These are phyloP conservation scores for Hypoxylon intermedium DNA, from an alignment of 495 filamentous ascomycete genomes.

Conservation along the genomic window DNA sequence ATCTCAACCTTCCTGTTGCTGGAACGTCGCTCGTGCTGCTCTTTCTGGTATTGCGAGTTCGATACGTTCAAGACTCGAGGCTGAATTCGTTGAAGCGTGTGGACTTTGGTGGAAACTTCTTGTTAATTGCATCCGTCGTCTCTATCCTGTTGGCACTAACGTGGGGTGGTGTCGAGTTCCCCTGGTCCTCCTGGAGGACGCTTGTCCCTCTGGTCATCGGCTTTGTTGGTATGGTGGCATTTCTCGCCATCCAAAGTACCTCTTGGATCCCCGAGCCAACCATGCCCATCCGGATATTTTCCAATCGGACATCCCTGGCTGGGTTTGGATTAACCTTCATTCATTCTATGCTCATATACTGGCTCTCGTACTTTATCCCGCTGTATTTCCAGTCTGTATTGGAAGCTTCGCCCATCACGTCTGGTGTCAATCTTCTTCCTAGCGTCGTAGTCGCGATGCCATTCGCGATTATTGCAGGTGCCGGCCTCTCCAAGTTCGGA, in stretches of 20 bases:
- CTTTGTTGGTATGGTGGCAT: not conserved
- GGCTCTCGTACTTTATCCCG: conserved; percentile 64
- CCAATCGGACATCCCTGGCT: conserved; percentile 61
- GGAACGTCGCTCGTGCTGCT: not conserved
- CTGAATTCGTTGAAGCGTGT: not conserved
- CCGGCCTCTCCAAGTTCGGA: conserved; percentile 51
- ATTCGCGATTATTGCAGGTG: conserved; percentile 50
- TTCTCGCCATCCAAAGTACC: too few species aligned
- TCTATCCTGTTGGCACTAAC: not conserved
- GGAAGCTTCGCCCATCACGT: conserved; percentile 51
- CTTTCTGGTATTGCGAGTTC: not conserved
- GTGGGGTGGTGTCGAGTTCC: not conserved
- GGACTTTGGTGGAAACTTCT: not conserved
- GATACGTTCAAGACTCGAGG: not conserved
- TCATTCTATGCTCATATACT: conserved; percentile 38
- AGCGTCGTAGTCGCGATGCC: conserved; percentile 48
- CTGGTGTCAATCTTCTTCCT: conserved; percentile 55
- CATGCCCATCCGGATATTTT: conserved; percentile 51
- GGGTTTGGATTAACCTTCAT: conserved; percentile 45
- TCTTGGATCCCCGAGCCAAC: conserved; percentile 43
- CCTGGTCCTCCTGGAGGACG: not conserved
- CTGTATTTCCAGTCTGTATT: conserved; percentile 67
- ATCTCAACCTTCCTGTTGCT: not conserved
- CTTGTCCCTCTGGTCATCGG: not conserved
- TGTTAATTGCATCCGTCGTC: not conserved